A percentile compares a stretch with the other conserved stretches of the same genome.
phyloP scores from a whole-genome alignment of 352 stramenopile species.

The Phytophthora crassamura region DNA sequence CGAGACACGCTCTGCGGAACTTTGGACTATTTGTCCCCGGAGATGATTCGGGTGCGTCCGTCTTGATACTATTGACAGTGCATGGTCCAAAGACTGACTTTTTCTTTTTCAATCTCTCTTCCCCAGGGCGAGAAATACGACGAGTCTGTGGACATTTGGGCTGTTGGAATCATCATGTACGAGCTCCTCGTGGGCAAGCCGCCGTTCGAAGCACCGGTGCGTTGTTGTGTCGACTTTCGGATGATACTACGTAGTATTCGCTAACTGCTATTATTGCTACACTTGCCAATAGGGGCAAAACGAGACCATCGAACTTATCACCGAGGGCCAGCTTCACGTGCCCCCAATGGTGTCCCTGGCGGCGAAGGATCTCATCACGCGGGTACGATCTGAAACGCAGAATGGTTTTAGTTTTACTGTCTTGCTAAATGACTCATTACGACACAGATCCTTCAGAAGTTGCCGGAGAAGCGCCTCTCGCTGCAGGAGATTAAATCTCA shows the following conservation, averaged over 20 bases:
- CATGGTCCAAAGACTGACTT: constrained; percentile 1
- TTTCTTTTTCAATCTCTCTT: not conserved
- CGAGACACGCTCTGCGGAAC: constrained; percentile 99
- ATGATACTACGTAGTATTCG: no score
- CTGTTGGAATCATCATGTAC: constrained; percentile 98
- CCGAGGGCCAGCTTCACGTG: constrained; percentile 72
- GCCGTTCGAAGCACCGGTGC: constrained; percentile 96
- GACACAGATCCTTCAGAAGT: constrained; percentile 77
- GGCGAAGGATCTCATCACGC: constrained; percentile 76
- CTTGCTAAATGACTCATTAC: no score
- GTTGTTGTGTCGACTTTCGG: constrained; percentile 17
- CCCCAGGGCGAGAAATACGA: constrained; percentile 95
- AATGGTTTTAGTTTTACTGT: not conserved
- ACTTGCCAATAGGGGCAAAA: constrained; percentile 80
- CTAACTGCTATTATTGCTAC: constrained; percentile 2
- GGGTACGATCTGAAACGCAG: constrained; percentile 39
- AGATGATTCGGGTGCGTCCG: constrained; percentile 96
- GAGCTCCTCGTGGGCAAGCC: constrained; percentile 97
- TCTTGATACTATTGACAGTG: not conserved
- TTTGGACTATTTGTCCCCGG: constrained; percentile 99
- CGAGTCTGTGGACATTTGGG: constrained; percentile 99
- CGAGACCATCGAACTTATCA: constrained; percentile 97
- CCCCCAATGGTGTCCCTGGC: constrained; percentile 73
- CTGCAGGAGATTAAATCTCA: constrained; percentile 80
- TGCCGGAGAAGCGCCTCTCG: constrained; percentile 60